Evolutionary conservation across 225 moss, liverwort and hornwort genomes (phyloP).

Genomic region (Climacium dendroides): DNA sequence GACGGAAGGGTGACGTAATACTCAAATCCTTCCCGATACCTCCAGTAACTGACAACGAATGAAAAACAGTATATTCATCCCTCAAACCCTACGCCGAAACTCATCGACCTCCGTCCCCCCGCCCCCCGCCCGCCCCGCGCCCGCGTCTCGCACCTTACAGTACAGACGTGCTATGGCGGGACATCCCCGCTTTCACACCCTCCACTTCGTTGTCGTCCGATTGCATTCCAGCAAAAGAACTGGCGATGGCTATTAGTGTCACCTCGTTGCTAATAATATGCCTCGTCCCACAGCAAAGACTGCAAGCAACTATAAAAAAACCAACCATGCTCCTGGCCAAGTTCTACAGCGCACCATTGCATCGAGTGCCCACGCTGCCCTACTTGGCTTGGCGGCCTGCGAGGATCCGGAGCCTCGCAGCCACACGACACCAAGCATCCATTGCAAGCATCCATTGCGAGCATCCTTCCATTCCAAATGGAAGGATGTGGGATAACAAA

Average conservation of each 20-base stretch:
- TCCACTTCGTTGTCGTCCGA: background rate
- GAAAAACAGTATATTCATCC: background rate
- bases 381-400: conserved; percentile 5
- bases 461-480: background rate
- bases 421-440: background rate
- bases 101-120: background rate
- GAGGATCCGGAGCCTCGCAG: background rate
- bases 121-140: background rate
- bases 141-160: background rate
- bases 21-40: too few relatives aligned
- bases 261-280: background rate
- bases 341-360: background rate
- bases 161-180: background rate
- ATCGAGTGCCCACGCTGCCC: background rate
- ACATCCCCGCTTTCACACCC: background rate
- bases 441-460: background rate
- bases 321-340: background rate
- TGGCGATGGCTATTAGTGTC: background rate
- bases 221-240: background rate
- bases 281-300: background rate
- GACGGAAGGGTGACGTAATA: background rate
- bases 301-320: background rate
- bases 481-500: background rate
- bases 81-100: background rate
- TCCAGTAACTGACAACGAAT: background rate